Percentiles rank a stretch among this genome's conserved stretches.
phyloP scores from a whole-genome alignment of 1,284 basidiomycete genomes.

The Sparassis latifolia region DNA sequence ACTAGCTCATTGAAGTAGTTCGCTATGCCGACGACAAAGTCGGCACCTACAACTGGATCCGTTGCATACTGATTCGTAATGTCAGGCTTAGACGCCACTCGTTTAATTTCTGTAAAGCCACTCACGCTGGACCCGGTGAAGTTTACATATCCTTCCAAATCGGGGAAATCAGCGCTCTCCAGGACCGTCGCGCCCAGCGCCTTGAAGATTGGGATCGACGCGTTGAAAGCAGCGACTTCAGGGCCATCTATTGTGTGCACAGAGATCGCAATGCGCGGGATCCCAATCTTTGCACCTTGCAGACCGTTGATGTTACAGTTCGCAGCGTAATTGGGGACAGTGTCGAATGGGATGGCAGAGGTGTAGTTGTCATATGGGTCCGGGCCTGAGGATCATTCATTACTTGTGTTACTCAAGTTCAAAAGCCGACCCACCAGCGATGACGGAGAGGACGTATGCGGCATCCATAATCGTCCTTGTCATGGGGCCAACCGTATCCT shows the following conservation, averaged over 20 bases:
- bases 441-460: slow-evolving; percentile 50
- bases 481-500: slow-evolving; percentile 62
- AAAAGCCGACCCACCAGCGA: slow-evolving; percentile 36
- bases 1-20: slow-evolving; percentile 41
- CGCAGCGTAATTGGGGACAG: slow-evolving; percentile 49
- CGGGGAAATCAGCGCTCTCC: slow-evolving; percentile 57
- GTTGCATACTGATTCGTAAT: background rate
- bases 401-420: too few relatives aligned
- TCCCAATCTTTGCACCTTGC: slow-evolving; percentile 53
- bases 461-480: slow-evolving; percentile 53
- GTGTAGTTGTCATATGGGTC: slow-evolving; percentile 59
- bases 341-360: slow-evolving; percentile 40
- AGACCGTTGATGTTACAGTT: slow-evolving; percentile 45
- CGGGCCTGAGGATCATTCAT: slow-evolving; percentile 8
- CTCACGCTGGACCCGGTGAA: slow-evolving; percentile 48
- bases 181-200: slow-evolving; percentile 52
- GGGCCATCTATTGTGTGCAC: slow-evolving; percentile 39
- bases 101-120: slow-evolving; percentile 49
- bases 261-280: slow-evolving; percentile 41
- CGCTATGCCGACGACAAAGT: slow-evolving; percentile 22
- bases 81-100: slow-evolving; percentile 16
- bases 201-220: slow-evolving; percentile 40
- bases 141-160: slow-evolving; percentile 42
- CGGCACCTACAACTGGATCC: background rate
- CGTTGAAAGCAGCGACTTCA: slow-evolving; percentile 40